phyloP scores from a whole-genome alignment of 768 basidiomycete species.

The Panaeolus papilionaceus region DNA sequence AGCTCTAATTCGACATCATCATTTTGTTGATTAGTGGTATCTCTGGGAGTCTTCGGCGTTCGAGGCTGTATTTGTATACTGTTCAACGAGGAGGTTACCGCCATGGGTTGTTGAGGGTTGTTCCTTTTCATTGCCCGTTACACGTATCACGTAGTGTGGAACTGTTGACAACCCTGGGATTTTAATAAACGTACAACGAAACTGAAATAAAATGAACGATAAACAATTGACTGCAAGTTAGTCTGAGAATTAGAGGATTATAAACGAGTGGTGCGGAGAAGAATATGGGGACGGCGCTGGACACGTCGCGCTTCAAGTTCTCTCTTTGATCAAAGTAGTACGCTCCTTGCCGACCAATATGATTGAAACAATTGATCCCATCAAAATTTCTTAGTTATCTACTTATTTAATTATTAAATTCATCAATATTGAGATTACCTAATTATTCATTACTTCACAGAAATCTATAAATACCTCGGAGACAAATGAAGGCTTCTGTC shows the following conservation, averaged over 20 bases:
- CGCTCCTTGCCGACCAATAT: slow-evolving; percentile 1
- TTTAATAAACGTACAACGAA: neutral
- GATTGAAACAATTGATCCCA: slow-evolving; percentile 3
- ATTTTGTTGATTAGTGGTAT: slow-evolving; percentile 43
- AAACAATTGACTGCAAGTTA: neutral
- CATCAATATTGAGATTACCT: too few species aligned
- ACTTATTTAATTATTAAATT: too few species aligned
- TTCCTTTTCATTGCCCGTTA: slow-evolving; percentile 48
- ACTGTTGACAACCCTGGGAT: slow-evolving; percentile 2
- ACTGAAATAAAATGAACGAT: slow-evolving; percentile 8
- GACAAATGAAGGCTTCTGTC: too few species aligned
- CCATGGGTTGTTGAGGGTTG: slow-evolving; percentile 50
- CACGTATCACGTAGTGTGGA: neutral
- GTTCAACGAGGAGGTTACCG: slow-evolving; percentile 62
- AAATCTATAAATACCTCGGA: too few species aligned
- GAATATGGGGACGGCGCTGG: neutral
- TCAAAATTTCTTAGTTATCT: neutral
- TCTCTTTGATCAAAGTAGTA: slow-evolving; percentile 6
- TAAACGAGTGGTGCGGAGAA: slow-evolving; percentile 8
- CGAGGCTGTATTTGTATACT: slow-evolving; percentile 66
- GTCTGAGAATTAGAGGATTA: neutral
- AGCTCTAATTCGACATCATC: slow-evolving; percentile 70
- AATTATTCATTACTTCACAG: too few species aligned
- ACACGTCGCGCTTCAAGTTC: slow-evolving; percentile 1
- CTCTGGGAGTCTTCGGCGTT: slow-evolving; percentile 47